Evolutionary conservation across 1,284 basidiomycete species (phyloP).

Genomic region (Fomitopsis betulina): DNA sequence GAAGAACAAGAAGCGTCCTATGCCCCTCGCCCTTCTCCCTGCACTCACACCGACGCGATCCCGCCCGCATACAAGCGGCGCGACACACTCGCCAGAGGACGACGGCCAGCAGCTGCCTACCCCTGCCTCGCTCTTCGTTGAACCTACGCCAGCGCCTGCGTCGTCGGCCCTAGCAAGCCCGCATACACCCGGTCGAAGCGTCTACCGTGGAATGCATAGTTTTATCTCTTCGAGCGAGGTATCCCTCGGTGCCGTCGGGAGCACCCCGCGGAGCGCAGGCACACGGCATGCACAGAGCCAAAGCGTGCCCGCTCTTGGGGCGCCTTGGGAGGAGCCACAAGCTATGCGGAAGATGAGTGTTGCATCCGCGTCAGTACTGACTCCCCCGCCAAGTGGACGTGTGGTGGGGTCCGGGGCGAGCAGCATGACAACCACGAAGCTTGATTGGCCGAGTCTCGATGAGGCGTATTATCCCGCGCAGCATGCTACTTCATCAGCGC

Average conservation of each 20-base stretch:
- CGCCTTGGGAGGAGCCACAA: conserved; percentile 1
- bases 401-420: not conserved
- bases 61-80: not conserved
- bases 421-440: not conserved
- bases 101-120: not conserved
- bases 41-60: not conserved
- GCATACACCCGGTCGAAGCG: conserved; percentile 4
- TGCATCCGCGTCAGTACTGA: not conserved
- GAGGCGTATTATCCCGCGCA: not conserved
- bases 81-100: not conserved
- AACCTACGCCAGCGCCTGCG: conserved; percentile 1
- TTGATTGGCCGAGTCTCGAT: conserved; percentile 4
- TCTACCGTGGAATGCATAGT: not conserved
- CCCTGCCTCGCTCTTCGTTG: not conserved
- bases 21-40: not conserved
- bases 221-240: not conserved
- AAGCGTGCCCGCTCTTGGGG: not conserved
- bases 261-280: conserved; percentile 5
- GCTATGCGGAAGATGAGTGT: not conserved
- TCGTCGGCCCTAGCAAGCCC: not conserved
- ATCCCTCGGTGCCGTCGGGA: conserved; percentile 20
- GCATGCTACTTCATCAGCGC: not conserved
- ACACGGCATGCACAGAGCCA: not conserved
- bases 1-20: not conserved
- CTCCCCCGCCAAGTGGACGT: not conserved